phyloP scores from a whole-genome alignment of 495 filamentous ascomycete genomes.

The Margaritispora aquatica region DNA sequence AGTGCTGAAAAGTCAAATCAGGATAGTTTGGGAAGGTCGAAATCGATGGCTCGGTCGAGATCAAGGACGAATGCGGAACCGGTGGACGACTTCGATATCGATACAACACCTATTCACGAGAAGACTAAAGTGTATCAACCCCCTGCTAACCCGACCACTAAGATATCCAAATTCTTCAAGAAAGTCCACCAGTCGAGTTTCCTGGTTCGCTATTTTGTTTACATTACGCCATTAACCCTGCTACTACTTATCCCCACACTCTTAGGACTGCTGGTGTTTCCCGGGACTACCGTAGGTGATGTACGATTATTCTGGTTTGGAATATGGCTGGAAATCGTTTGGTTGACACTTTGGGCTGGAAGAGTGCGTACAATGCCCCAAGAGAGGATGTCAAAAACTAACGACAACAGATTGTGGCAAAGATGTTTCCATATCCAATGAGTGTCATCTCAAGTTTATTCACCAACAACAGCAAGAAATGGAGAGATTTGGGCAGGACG shows the following conservation, averaged over 20 bases:
- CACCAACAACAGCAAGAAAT: slow-evolving; percentile 83
- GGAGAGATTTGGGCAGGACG: slow-evolving; percentile 82
- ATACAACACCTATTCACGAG: slow-evolving; percentile 69
- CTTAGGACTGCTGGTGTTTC: slow-evolving; percentile 62
- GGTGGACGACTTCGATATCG: slow-evolving; percentile 80
- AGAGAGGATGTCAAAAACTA: background rate
- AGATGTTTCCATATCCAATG: slow-evolving; percentile 63
- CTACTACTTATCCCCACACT: slow-evolving; percentile 78
- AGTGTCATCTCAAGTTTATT: slow-evolving; percentile 65
- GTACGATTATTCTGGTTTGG: slow-evolving; percentile 84
- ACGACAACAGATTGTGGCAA: slow-evolving; percentile 55
- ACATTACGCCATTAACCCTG: slow-evolving; percentile 69
- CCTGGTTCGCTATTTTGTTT: slow-evolving; percentile 77
- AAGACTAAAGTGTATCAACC: slow-evolving; percentile 62
- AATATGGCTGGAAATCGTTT: slow-evolving; percentile 91
- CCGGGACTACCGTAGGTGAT: slow-evolving; percentile 63
- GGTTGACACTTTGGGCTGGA: slow-evolving; percentile 85
- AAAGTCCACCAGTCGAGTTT: slow-evolving; percentile 58
- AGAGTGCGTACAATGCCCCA: slow-evolving; percentile 37
- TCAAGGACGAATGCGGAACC: slow-evolving; percentile 47
- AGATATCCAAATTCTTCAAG: slow-evolving; percentile 56
- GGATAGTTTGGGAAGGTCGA: slow-evolving; percentile 28
- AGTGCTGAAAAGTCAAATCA: slow-evolving; percentile 33
- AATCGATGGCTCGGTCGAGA: slow-evolving; percentile 38
- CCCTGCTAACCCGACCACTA: slow-evolving; percentile 57